A percentile compares a stretch with the other conserved stretches of the same genome.
These are phyloP conservation scores for Mucor saturninus DNA, from an alignment of 371 early-diverging fungal species.

Conservation along the genomic window DNA sequence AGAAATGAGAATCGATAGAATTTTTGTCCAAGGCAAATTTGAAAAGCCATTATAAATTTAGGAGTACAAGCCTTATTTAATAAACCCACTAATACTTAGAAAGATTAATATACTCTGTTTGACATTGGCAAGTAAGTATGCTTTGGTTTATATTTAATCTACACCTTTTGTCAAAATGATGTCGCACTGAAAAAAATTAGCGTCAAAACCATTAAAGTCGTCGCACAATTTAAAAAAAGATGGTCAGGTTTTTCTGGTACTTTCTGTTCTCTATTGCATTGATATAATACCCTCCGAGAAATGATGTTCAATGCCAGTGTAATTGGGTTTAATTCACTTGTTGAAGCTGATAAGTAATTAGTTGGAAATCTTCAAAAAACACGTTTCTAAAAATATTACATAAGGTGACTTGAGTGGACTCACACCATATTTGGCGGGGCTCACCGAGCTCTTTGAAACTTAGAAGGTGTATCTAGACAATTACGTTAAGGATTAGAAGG, in stretches of 20 bases:
- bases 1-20: slow-evolving; percentile 78
- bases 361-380: slow-evolving; percentile 19
- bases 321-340: slow-evolving; percentile 11
- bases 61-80: not conserved
- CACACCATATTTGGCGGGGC: no score
- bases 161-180: no score
- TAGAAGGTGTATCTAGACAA: slow-evolving; percentile 16
- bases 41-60: slow-evolving; percentile 30
- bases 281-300: slow-evolving; percentile 15
- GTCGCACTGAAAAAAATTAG: no score
- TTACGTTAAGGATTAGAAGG: slow-evolving; percentile 15
- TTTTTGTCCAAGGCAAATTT: slow-evolving; percentile 90
- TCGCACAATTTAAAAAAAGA: no score
- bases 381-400: slow-evolving; percentile 17
- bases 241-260: not conserved
- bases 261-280: slow-evolving; percentile 12
- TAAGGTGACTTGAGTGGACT: slow-evolving; percentile 1
- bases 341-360: slow-evolving; percentile 15
- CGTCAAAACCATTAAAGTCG: no score
- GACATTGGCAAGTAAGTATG: no score
- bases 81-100: no score
- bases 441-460: slow-evolving; percentile 16
- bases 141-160: no score
- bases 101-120: no score
- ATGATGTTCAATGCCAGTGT: slow-evolving; percentile 16